These are phyloP conservation scores for Auriscalpium microsporum DNA, from an alignment of 768 basidiomycete genomes.

Conservation along the genomic window DNA sequence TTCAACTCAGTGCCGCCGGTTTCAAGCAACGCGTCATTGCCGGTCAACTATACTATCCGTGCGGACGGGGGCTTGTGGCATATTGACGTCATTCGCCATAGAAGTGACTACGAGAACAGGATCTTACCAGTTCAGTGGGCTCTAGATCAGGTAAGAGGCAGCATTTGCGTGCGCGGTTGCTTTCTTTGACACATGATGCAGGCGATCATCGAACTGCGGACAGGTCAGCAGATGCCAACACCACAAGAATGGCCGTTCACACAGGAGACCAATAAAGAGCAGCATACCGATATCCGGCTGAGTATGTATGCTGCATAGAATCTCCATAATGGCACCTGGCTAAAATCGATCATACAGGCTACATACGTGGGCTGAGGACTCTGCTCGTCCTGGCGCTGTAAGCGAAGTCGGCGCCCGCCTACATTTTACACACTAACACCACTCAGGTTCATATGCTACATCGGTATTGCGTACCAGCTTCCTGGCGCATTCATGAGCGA, in stretches of 20 bases:
- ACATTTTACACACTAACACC: background rate
- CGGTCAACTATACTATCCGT: constrained; percentile 62
- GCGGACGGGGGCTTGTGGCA: constrained; percentile 57
- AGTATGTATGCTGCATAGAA: constrained; percentile 30
- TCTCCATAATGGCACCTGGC: background rate
- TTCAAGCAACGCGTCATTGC: constrained; percentile 13
- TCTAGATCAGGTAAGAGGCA: constrained; percentile 48
- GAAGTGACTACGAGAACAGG: constrained; percentile 58
- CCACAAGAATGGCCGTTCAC: constrained; percentile 72
- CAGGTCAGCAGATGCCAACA: constrained; percentile 44
- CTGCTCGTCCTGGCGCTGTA: constrained; percentile 63
- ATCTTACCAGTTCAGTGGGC: constrained; percentile 73
- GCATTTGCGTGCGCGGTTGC: background rate
- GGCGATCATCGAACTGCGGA: constrained; percentile 66
- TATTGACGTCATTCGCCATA: constrained; percentile 58
- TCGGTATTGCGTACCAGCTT: constrained; percentile 72
- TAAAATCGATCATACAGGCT: constrained; percentile 31
- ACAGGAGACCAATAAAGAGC: constrained; percentile 57
- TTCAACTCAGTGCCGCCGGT: constrained; percentile 50
- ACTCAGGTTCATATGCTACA: constrained; percentile 54
- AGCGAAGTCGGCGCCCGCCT: constrained; percentile 16
- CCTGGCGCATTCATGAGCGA: constrained; percentile 64
- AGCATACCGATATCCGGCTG: constrained; percentile 43
- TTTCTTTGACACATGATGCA: constrained; percentile 19
- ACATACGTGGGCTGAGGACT: constrained; percentile 49